Evolutionary conservation across 805 yeast genomes (phyloP), one percentile per base, ranked within the genome.

Genomic region (Cyberlindnera galapagoensis): DNA sequence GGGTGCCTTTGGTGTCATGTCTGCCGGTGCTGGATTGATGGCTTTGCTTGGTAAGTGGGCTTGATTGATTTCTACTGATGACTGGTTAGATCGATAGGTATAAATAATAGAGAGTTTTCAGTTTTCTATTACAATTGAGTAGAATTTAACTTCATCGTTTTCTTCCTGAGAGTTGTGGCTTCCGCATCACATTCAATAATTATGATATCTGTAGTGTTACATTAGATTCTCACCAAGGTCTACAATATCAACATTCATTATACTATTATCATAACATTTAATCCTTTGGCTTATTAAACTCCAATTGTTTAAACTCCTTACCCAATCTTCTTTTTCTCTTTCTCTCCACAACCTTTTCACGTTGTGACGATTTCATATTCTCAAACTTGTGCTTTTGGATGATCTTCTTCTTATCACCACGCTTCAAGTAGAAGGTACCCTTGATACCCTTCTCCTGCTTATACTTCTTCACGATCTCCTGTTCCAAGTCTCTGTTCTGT

Each of bases 271-370:
- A n/a, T n/a, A n/a, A n/a, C n/a, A 15, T 12, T 30, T 20, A 43
- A 14, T 42, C 38, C 34, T 41, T 44, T 27, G 54, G 46, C 34
- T 45, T 54, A 35, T 59, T 61, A 29, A 65, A 65, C 38, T 64
- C 70, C 44, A 67, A 55, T 46, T 63, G 66, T 41, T 55, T 69
- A 67, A 86, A 79, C 58, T 84, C 94, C 60, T 78, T 75, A 55
- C 95, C 88, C 60, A 78, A 65, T 63, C 77, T 74, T 69, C 74
- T 80, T 82, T 79, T 83, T 56, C 90, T 75, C 76, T 79, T 87
- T 62, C 90, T 76, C 61, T 82, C 92, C 74, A 83, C 73, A 24
- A 76, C 83, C 69, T 80, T 83, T 41, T 80, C 87, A 50, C 87
- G 69, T 59, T 82, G 88, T 31, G 63, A 63, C 9, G 76, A 57